Percentiles rank a stretch among this genome's conserved stretches.
Evolutionary conservation across 805 yeast genomes (phyloP).

Genomic region (Millerozyma acaciae): DNA sequence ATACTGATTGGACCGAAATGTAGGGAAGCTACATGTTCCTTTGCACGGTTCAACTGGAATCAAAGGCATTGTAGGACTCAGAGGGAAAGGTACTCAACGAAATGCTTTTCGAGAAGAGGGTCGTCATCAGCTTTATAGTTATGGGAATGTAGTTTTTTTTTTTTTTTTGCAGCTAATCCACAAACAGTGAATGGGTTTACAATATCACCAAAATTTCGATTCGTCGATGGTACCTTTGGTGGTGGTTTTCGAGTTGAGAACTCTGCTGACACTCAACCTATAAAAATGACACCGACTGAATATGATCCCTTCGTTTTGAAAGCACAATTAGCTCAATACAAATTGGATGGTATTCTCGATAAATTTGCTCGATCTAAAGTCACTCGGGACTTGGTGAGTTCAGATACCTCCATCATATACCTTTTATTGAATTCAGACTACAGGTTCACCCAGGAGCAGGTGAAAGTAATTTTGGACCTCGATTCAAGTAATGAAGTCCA

Average conservation of each 20-base stretch:
- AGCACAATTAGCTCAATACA: background rate
- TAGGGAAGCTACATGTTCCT: background rate
- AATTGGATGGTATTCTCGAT: conserved; percentile 4
- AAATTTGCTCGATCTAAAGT: conserved; percentile 1
- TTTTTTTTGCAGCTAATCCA: too few species aligned
- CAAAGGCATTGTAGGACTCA: too few species aligned
- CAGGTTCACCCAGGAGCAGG: conserved; percentile 10
- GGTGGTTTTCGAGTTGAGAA: conserved; percentile 1
- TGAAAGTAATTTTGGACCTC: conserved; percentile 10
- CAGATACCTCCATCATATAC: conserved; percentile 10
- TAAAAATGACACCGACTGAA: background rate
- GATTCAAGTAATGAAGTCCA: background rate
- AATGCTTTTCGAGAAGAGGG: too few species aligned
- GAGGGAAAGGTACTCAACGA: too few species aligned
- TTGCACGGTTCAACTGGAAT: too few species aligned
- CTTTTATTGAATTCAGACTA: conserved; percentile 9
- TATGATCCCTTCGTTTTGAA: conserved; percentile 6
- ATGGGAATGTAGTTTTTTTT: too few species aligned
- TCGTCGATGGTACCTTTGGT: too few species aligned
- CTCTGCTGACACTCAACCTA: background rate
- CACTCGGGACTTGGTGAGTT: conserved; percentile 1
- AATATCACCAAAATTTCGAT: too few species aligned
- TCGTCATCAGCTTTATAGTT: too few species aligned
- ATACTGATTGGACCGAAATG: background rate
- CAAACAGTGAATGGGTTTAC: too few species aligned